These are phyloP conservation scores for Tulasnella sp. DNA, from an alignment of 768 basidiomycete genomes.

Conservation along the genomic window DNA sequence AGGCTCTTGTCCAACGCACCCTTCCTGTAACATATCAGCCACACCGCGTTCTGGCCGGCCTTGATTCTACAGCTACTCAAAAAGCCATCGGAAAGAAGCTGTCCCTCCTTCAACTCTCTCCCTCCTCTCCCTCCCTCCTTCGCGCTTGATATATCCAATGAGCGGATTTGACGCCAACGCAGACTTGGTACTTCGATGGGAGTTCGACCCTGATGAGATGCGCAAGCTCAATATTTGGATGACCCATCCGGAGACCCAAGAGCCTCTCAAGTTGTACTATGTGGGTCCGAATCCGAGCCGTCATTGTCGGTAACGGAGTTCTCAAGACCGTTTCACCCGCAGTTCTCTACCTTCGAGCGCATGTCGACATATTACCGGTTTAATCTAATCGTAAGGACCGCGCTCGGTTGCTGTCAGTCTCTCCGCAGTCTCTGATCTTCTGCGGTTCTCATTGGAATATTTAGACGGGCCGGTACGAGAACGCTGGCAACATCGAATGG, in stretches of 20 bases:
- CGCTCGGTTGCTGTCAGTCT: neutral
- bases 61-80: neutral
- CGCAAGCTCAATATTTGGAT: constrained; percentile 17
- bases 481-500: constrained; percentile 56
- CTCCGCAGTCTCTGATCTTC: neutral
- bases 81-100: neutral
- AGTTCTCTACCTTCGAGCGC: constrained; percentile 20
- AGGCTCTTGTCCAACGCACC: neutral
- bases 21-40: neutral
- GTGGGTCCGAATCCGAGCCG: constrained; percentile 2
- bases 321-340: neutral
- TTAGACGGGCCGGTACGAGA: constrained; percentile 47
- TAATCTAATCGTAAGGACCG: constrained; percentile 9
- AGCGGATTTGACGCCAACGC: neutral
- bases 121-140: neutral
- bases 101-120: neutral
- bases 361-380: constrained; percentile 18
- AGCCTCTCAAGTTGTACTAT: constrained; percentile 2
- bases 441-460: neutral
- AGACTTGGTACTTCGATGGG: constrained; percentile 16
- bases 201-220: constrained; percentile 23
- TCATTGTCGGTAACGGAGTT: neutral
- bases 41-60: constrained; percentile 5
- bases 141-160: neutral
- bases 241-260: constrained; percentile 2